Percentiles rank a stretch among this genome's conserved stretches.
Evolutionary conservation across 2,329 filamentous ascomycete genomes (phyloP).

Genomic region (Cladosporium sp.): DNA sequence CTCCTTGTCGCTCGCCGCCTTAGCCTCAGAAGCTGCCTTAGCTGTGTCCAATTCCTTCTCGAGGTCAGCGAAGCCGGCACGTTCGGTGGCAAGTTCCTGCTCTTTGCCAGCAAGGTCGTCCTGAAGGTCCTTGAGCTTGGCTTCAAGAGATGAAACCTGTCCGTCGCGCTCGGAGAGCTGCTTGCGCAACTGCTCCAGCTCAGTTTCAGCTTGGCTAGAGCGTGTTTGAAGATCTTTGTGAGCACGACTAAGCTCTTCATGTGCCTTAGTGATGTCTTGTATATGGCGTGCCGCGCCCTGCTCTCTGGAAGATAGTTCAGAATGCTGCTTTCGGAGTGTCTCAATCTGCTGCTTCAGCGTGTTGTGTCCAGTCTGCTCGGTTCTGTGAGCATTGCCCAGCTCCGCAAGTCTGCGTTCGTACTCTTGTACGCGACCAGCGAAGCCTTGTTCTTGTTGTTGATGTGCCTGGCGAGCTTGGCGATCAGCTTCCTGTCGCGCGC

Average conservation of each 20-base stretch:
- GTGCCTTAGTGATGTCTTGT: conserved; percentile 28
- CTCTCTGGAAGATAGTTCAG: conserved; percentile 3
- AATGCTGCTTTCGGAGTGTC: conserved; percentile 21
- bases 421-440: conserved; percentile 28
- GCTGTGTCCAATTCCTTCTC: conserved; percentile 33
- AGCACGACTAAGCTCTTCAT: conserved; percentile 21
- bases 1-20: conserved; percentile 3
- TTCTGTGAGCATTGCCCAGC: conserved; percentile 33
- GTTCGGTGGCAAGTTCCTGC: conserved; percentile 35
- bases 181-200: conserved; percentile 26
- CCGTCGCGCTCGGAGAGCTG: conserved; percentile 47
- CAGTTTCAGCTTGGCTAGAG: conserved; percentile 24
- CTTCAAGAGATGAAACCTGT: conserved; percentile 27
- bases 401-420: conserved; percentile 32
- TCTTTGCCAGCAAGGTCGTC: conserved; percentile 33
- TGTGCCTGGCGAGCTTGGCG: conserved; percentile 24
- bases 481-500: conserved; percentile 30
- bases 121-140: conserved; percentile 28
- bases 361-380: conserved; percentile 32
- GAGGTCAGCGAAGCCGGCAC: conserved; percentile 33
- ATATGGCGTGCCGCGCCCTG: conserved; percentile 24
- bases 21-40: conserved; percentile 21
- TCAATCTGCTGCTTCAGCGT: conserved; percentile 36
- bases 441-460: conserved; percentile 26
- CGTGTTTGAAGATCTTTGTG: conserved; percentile 22